These are phyloP conservation scores for Galeopsis tetrahit DNA, from an alignment of 257 asterid genomes.

Conservation along the genomic window DNA sequence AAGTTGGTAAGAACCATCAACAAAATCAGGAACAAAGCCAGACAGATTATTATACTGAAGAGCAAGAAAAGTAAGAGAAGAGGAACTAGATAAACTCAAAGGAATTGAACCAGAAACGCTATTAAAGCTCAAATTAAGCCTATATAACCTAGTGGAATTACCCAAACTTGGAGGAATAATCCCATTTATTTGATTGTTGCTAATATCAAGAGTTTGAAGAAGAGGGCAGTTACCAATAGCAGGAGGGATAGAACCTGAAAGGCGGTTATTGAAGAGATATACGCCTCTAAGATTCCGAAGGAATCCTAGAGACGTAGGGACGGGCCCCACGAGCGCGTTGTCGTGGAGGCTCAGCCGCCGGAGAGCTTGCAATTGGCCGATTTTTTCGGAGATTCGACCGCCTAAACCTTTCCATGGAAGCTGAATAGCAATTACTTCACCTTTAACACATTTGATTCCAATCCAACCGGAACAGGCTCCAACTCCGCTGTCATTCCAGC, in stretches of 20 bases:
- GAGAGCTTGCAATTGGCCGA: conserved; percentile 75
- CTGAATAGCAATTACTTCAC: conserved; percentile 67
- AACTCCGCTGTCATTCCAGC: conserved; percentile 68
- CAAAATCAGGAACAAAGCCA: conserved; percentile 60
- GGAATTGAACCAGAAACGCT: conserved; percentile 76
- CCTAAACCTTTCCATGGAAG: conserved; percentile 75
- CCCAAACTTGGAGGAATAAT: conserved; percentile 56
- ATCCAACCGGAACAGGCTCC: conserved; percentile 83
- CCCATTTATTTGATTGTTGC: conserved; percentile 75
- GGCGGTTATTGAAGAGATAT: conserved; percentile 79
- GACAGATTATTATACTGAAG: conserved; percentile 76
- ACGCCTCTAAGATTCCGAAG: conserved; percentile 79
- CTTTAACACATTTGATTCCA: conserved; percentile 80
- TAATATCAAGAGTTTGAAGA: conserved; percentile 81
- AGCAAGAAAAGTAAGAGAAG: conserved; percentile 76
- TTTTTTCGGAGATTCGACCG: conserved; percentile 72
- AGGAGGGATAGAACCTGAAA: conserved; percentile 74
- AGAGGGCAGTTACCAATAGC: conserved; percentile 62
- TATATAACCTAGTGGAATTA: conserved; percentile 61
- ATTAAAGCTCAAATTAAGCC: conserved; percentile 80
- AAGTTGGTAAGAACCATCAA: conserved; percentile 49
- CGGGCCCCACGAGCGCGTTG: conserved; percentile 64
- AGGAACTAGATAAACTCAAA: conserved; percentile 43
- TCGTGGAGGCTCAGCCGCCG: conserved; percentile 86
- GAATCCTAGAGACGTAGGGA: conserved; percentile 64